Evolutionary conservation across 768 basidiomycete genomes (phyloP).

Genomic region (Serpula lacrymans): DNA sequence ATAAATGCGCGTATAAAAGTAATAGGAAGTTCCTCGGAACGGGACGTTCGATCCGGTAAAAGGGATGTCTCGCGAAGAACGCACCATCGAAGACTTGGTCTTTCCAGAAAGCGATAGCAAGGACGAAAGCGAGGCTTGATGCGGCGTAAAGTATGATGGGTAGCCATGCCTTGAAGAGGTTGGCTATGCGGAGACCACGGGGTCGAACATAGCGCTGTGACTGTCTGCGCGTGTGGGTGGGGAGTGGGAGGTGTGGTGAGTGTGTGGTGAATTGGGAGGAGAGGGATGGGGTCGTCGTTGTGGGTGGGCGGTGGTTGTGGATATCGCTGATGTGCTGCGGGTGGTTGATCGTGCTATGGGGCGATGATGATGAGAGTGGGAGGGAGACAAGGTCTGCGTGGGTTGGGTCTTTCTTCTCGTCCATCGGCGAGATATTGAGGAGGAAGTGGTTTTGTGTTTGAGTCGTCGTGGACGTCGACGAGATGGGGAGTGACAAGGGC

Average conservation of each 20-base stretch:
- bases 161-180: conserved; percentile 68
- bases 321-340: conserved; percentile 24
- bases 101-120: conserved; percentile 83
- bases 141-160: conserved; percentile 75
- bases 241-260: conserved; percentile 6
- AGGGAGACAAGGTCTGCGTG: not conserved
- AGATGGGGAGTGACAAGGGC: conserved; percentile 31
- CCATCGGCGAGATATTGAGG: too few relatives aligned
- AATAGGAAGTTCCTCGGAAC: conserved; percentile 5
- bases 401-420: too few relatives aligned
- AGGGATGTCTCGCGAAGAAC: conserved; percentile 22
- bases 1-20: not conserved
- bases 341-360: conserved; percentile 22
- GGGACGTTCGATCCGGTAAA: not conserved
- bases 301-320: conserved; percentile 12
- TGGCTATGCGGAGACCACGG: conserved; percentile 50
- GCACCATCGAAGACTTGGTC: conserved; percentile 77
- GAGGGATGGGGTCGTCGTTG: conserved; percentile 15
- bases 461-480: conserved; percentile 25
- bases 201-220: conserved; percentile 40
- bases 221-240: conserved; percentile 10
- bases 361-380: not conserved
- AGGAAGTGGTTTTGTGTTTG: conserved; percentile 1
- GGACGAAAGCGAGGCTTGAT: conserved; percentile 73
- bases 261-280: conserved; percentile 18